Conservation (phyloP, 164 flowering plant genomes). For the Santalum album region DNA sequence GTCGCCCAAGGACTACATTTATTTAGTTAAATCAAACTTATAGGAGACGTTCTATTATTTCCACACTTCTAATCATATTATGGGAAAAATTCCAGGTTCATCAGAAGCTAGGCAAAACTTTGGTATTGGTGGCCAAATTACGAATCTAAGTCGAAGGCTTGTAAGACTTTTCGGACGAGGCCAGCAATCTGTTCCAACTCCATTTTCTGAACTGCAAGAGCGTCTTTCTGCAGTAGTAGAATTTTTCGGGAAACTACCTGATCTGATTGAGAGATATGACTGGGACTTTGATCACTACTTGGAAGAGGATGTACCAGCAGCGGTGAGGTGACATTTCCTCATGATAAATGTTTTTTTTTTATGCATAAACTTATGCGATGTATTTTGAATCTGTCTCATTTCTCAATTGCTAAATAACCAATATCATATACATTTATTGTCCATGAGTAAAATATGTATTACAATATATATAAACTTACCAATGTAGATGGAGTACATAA, state of each 20-base stretch:
- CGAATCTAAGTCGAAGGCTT: background rate
- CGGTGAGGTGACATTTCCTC: conserved; percentile 3
- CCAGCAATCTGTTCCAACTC: background rate
- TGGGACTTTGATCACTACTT: conserved; percentile 7
- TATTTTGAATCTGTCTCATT: background rate
- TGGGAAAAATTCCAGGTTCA: background rate
- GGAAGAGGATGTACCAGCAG: conserved; percentile 3
- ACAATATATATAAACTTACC: background rate
- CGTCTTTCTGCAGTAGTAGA: background rate
- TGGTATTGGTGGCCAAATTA: background rate
- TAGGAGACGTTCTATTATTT: background rate
- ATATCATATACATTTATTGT: background rate
- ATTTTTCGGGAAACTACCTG: background rate
- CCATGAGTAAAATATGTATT: background rate
- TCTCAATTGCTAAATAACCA: background rate
- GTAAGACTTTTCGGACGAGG: background rate
- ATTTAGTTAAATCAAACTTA: background rate
- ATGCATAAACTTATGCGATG: background rate
- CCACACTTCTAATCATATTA: background rate
- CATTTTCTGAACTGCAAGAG: background rate
- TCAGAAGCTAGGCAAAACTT: background rate
- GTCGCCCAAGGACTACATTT: background rate
- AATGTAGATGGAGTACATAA: conserved; percentile 5
- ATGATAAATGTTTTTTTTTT: background rate
- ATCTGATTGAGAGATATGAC: background rate